Conservation (phyloP, 2,329 filamentous ascomycete species). For the Paraconiothyrium brasiliense region DNA sequence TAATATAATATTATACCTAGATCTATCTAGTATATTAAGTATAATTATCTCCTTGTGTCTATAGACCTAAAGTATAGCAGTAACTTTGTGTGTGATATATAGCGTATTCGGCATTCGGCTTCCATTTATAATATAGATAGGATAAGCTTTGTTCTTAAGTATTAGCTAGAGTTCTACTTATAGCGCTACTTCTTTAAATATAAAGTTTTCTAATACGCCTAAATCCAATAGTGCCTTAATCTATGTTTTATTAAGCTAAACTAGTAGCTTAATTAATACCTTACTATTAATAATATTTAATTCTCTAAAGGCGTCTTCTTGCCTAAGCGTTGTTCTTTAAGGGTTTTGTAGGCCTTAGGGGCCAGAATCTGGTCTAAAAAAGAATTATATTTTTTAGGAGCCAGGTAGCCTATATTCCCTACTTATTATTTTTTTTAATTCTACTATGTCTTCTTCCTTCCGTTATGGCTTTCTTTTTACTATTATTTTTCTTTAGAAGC, state of each 20-base stretch:
- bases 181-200: neutral
- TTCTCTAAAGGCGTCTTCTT: neutral
- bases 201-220: slow-evolving; percentile 2
- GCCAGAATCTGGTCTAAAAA: neutral
- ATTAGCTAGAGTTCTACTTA: neutral
- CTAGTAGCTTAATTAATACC: slow-evolving; percentile 4
- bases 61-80: too few relatives aligned
- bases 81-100: too few relatives aligned
- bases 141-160: neutral
- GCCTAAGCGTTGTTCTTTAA: too few relatives aligned
- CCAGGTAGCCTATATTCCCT: too few relatives aligned
- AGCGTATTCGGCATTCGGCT: too few relatives aligned
- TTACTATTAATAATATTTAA: slow-evolving; percentile 10
- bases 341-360: too few relatives aligned
- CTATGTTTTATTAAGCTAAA: neutral
- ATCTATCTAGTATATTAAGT: too few relatives aligned
- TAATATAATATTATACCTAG: too few relatives aligned
- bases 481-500: neutral
- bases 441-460: neutral
- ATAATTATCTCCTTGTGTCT: too few relatives aligned
- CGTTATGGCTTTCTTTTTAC: neutral
- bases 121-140: too few relatives aligned
- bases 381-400: neutral
- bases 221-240: slow-evolving; percentile 3
- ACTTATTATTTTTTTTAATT: neutral